phyloP scores from a whole-genome alignment of 1,284 basidiomycete genomes.

The Athelia sp. region DNA sequence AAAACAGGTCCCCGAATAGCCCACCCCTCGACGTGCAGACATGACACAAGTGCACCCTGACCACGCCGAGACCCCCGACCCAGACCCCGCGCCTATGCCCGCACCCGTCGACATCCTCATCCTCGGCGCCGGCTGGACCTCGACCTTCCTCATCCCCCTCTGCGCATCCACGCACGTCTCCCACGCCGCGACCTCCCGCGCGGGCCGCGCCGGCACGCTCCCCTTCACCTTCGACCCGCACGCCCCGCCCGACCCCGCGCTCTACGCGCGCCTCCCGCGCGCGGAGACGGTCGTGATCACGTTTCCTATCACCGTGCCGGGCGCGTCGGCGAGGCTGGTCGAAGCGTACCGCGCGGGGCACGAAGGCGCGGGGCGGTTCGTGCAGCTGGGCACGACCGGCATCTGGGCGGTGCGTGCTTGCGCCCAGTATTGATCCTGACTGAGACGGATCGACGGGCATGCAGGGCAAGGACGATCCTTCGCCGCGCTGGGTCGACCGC shows the following conservation, averaged over 20 bases:
- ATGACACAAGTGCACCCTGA: too few relatives aligned
- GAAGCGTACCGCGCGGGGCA: constrained; percentile 29
- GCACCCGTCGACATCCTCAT: constrained; percentile 49
- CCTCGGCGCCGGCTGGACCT: constrained; percentile 69
- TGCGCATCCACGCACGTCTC: constrained; percentile 36
- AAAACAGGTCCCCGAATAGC: too few relatives aligned
- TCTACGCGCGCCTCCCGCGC: constrained; percentile 44
- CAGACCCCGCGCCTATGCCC: constrained; percentile 8
- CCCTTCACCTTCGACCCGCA: constrained; percentile 45
- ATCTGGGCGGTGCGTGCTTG: constrained; percentile 52
- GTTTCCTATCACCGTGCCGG: constrained; percentile 49
- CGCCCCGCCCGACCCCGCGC: constrained; percentile 31
- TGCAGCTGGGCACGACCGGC: constrained; percentile 58
- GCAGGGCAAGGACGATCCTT: constrained; percentile 1
- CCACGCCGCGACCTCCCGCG: constrained; percentile 52
- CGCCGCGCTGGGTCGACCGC: constrained; percentile 43
- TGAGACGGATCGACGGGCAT: too few relatives aligned
- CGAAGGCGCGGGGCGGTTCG: constrained; percentile 29
- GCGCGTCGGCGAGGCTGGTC: constrained; percentile 36
- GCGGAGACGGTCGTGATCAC: constrained; percentile 58
- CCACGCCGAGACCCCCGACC: constrained; percentile 39
- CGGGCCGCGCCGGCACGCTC: constrained; percentile 40
- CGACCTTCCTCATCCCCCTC: constrained; percentile 56
- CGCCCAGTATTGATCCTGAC: background rate
- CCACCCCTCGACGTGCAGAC: too few relatives aligned